These are phyloP conservation scores for Fraxinus excelsior DNA, from an alignment of 257 asterid species.

Conservation along the genomic window DNA sequence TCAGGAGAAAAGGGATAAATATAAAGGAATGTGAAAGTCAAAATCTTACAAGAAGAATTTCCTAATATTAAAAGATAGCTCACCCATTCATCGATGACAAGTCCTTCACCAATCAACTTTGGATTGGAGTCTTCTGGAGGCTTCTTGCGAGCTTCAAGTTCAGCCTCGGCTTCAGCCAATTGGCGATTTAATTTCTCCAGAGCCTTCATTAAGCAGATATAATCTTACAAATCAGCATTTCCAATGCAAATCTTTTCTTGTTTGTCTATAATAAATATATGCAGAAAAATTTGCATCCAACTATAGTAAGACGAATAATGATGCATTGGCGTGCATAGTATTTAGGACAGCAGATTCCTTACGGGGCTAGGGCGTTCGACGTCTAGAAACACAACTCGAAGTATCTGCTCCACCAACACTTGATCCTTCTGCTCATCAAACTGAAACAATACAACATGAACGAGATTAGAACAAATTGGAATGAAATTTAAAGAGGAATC, in stretches of 20 bases:
- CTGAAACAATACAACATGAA: constrained; percentile 43
- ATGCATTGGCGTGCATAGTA: neutral
- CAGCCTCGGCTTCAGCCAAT: constrained; percentile 89
- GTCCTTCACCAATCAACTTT: constrained; percentile 85
- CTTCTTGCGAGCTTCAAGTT: constrained; percentile 77
- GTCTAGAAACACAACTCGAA: constrained; percentile 83
- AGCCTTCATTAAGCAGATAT: constrained; percentile 46
- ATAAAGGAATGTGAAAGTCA: constrained; percentile 5
- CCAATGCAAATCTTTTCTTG: constrained; percentile 4
- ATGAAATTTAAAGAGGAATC: constrained; percentile 13
- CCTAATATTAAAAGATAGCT: constrained; percentile 27
- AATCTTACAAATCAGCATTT: constrained; percentile 8
- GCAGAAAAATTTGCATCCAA: neutral
- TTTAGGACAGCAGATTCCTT: constrained; percentile 35
- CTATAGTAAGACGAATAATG: neutral
- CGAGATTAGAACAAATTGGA: constrained; percentile 23
- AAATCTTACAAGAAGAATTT: neutral
- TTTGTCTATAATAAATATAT: constrained; percentile 6
- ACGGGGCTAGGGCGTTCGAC: constrained; percentile 77
- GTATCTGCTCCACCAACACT: constrained; percentile 87
- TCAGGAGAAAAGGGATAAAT: constrained; percentile 1
- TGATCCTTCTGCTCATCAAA: constrained; percentile 92
- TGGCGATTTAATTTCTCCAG: constrained; percentile 73
- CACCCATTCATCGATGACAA: constrained; percentile 94
- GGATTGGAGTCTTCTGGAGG: constrained; percentile 76